A percentile compares a stretch with the other conserved stretches of the same genome.
phyloP scores from a whole-genome alignment of 352 stramenopile genomes.

The Pythium aphanidermatum region DNA sequence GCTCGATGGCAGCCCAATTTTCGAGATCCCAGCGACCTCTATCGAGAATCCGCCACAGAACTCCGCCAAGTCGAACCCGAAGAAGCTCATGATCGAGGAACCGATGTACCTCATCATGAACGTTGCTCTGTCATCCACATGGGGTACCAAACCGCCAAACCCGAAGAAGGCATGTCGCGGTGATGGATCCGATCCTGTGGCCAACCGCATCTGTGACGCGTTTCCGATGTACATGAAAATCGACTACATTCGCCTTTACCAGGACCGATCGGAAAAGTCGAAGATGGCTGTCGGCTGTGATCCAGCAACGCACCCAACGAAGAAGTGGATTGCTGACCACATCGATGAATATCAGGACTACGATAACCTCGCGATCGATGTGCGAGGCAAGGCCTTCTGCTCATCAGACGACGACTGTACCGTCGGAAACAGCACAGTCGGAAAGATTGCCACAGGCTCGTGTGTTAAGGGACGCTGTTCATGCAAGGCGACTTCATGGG shows the following conservation, averaged over 20 bases:
- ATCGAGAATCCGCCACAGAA: slow-evolving; percentile 48
- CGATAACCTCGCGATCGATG: slow-evolving; percentile 40
- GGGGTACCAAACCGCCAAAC: slow-evolving; percentile 66
- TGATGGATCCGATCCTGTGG: slow-evolving; percentile 26
- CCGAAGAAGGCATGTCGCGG: slow-evolving; percentile 37
- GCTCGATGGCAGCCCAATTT: slow-evolving; percentile 78
- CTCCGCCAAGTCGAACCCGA: slow-evolving; percentile 43
- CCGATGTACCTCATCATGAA: slow-evolving; percentile 94
- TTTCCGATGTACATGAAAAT: slow-evolving; percentile 61
- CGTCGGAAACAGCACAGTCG: slow-evolving; percentile 7
- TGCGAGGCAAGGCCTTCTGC: slow-evolving; percentile 53
- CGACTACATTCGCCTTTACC: slow-evolving; percentile 69
- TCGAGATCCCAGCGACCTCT: slow-evolving; percentile 66
- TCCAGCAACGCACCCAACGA: slow-evolving; percentile 45
- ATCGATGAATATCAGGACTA: slow-evolving; percentile 61
- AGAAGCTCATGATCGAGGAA: slow-evolving; percentile 90
- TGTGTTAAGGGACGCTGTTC: slow-evolving; percentile 34
- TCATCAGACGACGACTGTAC: slow-evolving; percentile 42
- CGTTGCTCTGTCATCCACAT: slow-evolving; percentile 89
- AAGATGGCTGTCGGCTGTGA: slow-evolving; percentile 52
- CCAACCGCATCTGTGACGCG: slow-evolving; percentile 44
- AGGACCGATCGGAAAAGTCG: slow-evolving; percentile 29
- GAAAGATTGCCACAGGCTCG: not conserved
- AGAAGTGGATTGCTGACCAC: slow-evolving; percentile 64
- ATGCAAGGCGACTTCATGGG: slow-evolving; percentile 36